phyloP scores from a whole-genome alignment of 2,329 filamentous ascomycete genomes.

The Paraphaeosphaeria minitans region DNA sequence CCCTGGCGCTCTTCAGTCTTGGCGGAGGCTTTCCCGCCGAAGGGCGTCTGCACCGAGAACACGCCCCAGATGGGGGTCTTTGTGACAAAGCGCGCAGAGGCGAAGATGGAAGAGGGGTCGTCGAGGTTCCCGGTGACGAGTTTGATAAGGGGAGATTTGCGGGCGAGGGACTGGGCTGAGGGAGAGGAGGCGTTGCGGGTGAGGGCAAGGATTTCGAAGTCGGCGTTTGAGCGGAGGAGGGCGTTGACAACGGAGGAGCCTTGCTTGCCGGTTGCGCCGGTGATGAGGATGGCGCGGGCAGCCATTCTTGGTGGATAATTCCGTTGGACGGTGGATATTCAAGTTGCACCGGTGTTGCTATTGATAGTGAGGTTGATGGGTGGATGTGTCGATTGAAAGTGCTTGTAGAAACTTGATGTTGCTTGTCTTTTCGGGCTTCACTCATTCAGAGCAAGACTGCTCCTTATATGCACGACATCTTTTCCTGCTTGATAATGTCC shows the following conservation, averaged over 20 bases:
- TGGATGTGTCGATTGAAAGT: background rate
- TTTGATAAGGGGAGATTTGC: constrained; percentile 55
- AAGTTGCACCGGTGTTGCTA: background rate
- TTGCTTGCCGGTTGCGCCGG: constrained; percentile 54
- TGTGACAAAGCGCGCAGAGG: constrained; percentile 46
- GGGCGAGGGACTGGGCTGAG: constrained; percentile 55
- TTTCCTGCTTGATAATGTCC: background rate
- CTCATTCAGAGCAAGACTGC: background rate
- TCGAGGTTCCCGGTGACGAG: constrained; percentile 62
- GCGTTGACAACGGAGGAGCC: constrained; percentile 49
- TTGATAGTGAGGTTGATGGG: background rate
- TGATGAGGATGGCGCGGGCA: constrained; percentile 46
- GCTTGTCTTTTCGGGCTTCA: background rate
- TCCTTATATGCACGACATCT: background rate
- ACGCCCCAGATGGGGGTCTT: constrained; percentile 37
- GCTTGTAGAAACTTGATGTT: background rate
- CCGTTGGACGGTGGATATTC: background rate
- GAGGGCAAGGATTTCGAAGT: constrained; percentile 61
- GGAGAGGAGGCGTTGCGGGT: constrained; percentile 58
- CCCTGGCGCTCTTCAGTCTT: constrained; percentile 42
- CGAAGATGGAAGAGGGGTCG: constrained; percentile 57
- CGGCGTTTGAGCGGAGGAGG: constrained; percentile 41
- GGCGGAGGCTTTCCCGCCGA: constrained; percentile 13
- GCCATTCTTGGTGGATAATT: constrained; percentile 21
- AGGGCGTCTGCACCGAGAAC: constrained; percentile 37